Base-by-base conservation (phyloP, 768 basidiomycete genomes). In the Agaricus bisporus region DNA sequence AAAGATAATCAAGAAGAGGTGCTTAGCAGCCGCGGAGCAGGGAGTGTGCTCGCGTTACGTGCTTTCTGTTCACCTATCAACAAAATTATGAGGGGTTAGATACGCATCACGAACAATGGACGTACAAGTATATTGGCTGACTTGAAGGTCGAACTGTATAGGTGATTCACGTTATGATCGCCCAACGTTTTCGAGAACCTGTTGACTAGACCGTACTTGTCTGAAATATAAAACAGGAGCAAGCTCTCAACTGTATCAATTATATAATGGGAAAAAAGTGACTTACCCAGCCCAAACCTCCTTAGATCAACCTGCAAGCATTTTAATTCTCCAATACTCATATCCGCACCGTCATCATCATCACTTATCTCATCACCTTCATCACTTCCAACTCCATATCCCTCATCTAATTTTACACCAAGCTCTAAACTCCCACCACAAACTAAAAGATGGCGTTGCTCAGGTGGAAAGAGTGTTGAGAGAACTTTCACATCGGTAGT, bases 141-240 rank as follows among this genome's bases (percentile, higher is more conserved):
- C 69, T 87, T 87, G 64, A 82, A 85, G n/a, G 88, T 89, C 41
- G 86, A 88, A 54, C 83, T 86, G 63, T 90, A 91, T 80, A 91
- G 85, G 63, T 89, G 86, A 68, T 89, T 87, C 63, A 91, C 84
- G 10, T 80, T 79, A 60, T 85, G 84, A 58, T 80, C 75, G 53
- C 86, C 84, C 11, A 91, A 77, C 18, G 88, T 78, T 7, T 79
- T 79, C 18, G 88, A 88, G 63, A 88, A 88, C 37, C 82, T 80
- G 64, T 81, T 87, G 44, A 90, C 86, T 7, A 91, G 74, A 32
- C 89, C 89, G 58, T 87, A 77, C 60, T 87, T 88, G 63, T 91
- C 89, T 85, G 60, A 10, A 29, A 46, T 28, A 25, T 0, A n/a
- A 17, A 20, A 44, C 20, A 12, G 48, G 18, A 41, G 15, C 20